phyloP scores from a whole-genome alignment of 805 yeast genomes.

The Starmerella geochares region DNA sequence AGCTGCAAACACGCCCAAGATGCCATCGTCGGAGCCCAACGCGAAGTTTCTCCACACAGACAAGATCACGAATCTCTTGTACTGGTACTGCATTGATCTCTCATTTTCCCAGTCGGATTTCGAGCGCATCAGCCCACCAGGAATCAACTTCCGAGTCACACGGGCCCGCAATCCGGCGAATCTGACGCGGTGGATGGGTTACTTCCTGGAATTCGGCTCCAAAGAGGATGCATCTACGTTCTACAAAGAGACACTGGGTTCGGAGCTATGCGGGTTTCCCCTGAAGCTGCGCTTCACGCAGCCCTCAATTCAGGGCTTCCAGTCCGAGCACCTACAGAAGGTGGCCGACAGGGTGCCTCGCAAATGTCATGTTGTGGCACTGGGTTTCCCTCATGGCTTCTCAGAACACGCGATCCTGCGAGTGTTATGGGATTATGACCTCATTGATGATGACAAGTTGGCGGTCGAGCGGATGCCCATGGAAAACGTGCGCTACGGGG shows the following conservation, averaged over 20 bases:
- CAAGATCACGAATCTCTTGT: slow-evolving; percentile 27
- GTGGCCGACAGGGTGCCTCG: slow-evolving; percentile 23
- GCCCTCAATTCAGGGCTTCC: slow-evolving; percentile 25
- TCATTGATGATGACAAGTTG: slow-evolving; percentile 28
- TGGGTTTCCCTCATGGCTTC: slow-evolving; percentile 29
- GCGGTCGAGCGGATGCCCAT: slow-evolving; percentile 30
- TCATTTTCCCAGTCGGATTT: slow-evolving; percentile 29
- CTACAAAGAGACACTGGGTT: slow-evolving; percentile 41
- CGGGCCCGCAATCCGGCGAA: slow-evolving; percentile 42
- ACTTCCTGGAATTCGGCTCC: slow-evolving; percentile 44
- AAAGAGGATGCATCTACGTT: slow-evolving; percentile 43
- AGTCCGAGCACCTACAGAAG: slow-evolving; percentile 26
- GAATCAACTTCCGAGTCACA: slow-evolving; percentile 34
- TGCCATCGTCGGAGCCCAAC: not conserved
- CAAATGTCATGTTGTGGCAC: slow-evolving; percentile 26
- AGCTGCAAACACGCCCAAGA: not conserved
- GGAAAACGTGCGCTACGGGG: slow-evolving; percentile 29
- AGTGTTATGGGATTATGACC: slow-evolving; percentile 31
- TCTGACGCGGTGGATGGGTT: slow-evolving; percentile 39
- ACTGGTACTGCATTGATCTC: slow-evolving; percentile 31
- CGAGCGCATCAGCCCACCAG: slow-evolving; percentile 29
- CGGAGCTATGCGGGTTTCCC: slow-evolving; percentile 43
- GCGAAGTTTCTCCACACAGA: slow-evolving; percentile 23
- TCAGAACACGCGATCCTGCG: slow-evolving; percentile 23
- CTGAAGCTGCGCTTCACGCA: slow-evolving; percentile 40